Conservation (phyloP, 176 grass and related monocot genomes). For the Secale cereale region DNA sequence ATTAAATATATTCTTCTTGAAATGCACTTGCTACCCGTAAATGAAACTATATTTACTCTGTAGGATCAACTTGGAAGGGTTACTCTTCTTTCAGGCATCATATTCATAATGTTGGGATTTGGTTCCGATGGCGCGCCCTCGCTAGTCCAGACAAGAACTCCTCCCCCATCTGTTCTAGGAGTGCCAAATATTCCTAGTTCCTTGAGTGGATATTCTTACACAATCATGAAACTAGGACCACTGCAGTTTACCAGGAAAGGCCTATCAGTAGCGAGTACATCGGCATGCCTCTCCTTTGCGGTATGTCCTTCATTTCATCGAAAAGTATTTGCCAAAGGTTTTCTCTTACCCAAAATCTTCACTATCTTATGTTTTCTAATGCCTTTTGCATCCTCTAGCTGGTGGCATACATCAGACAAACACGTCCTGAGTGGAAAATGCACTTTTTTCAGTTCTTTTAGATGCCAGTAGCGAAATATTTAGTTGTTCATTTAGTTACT, state of each 20-base stretch:
- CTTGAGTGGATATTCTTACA: constrained; percentile 77
- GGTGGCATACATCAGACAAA: background rate
- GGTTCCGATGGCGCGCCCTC: constrained; percentile 68
- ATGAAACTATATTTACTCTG: constrained; percentile 34
- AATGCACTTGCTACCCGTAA: constrained; percentile 24
- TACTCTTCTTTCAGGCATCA: constrained; percentile 80
- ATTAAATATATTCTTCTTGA: constrained; percentile 6
- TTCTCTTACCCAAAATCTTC: constrained; percentile 19
- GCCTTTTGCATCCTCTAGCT: constrained; percentile 10
- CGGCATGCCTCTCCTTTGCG: constrained; percentile 82
- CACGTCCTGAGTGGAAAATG: background rate
- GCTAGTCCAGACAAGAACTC: constrained; percentile 82
- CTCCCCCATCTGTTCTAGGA: constrained; percentile 70
- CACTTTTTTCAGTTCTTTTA: background rate
- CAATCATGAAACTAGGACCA: constrained; percentile 86
- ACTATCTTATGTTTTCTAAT: background rate
- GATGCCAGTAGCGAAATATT: background rate
- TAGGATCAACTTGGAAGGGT: constrained; percentile 99
- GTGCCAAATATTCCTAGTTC: constrained; percentile 67
- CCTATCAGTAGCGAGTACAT: constrained; percentile 85
- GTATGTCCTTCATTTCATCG: constrained; percentile 50
- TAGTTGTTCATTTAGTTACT: background rate
- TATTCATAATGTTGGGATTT: constrained; percentile 98
- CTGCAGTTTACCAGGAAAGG: constrained; percentile 95
- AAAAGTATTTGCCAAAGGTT: constrained; percentile 13